Evolutionary conservation across 768 basidiomycete genomes (phyloP).

Genomic region (Suillus decipiens): DNA sequence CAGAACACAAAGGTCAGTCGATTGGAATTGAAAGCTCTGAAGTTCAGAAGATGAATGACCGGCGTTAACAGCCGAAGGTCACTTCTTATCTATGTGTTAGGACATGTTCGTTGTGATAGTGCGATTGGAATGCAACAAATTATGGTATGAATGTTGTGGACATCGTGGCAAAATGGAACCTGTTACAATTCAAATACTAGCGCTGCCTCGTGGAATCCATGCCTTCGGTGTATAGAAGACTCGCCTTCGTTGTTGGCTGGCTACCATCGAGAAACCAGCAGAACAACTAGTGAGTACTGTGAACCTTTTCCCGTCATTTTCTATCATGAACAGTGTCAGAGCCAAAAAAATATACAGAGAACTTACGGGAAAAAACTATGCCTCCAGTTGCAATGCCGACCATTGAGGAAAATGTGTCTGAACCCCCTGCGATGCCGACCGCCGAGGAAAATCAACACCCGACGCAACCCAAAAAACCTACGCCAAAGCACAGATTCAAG

Average conservation of each 20-base stretch:
- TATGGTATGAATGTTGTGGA: not conserved
- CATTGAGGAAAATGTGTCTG: not conserved
- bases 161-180: not conserved
- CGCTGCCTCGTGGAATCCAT: not conserved
- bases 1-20: not conserved
- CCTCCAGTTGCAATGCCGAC: not conserved
- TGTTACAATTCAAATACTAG: not conserved
- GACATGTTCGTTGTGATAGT: not conserved
- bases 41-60: not conserved
- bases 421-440: not conserved
- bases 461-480: not conserved
- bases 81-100: not conserved
- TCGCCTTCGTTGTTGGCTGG: not conserved
- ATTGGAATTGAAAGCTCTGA: not conserved
- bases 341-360: not conserved
- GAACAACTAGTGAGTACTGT: not conserved
- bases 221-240: not conserved
- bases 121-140: not conserved
- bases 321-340: not conserved
- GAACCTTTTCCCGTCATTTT: not conserved
- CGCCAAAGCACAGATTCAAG: not conserved
- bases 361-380: not conserved
- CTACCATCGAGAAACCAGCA: not conserved
- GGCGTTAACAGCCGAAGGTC: not conserved
- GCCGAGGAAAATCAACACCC: not conserved